These are phyloP conservation scores for Lipomyces spencermartinsiae DNA, from an alignment of 805 yeast genomes.

Conservation along the genomic window DNA sequence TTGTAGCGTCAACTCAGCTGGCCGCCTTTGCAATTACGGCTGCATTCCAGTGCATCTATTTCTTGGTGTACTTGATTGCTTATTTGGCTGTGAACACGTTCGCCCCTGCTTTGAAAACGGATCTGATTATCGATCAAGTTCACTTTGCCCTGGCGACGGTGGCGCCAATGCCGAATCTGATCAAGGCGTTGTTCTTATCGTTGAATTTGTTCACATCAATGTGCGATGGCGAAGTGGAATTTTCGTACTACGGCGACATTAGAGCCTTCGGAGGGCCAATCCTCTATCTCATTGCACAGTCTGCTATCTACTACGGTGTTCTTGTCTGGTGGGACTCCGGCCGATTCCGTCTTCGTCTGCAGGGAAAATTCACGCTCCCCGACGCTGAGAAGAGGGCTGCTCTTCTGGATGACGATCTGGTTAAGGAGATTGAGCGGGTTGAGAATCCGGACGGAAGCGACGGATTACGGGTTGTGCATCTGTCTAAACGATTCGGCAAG, in stretches of 20 bases:
- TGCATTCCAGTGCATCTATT: conserved; percentile 45
- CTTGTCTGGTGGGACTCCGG: conserved; percentile 49
- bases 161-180: conserved; percentile 44
- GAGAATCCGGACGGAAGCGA: conserved; percentile 40
- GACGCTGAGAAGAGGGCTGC: conserved; percentile 35
- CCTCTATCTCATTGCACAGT: conserved; percentile 44
- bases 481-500: conserved; percentile 43
- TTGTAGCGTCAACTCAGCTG: conserved; percentile 45
- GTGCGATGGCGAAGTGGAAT: conserved; percentile 40
- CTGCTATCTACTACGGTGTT: conserved; percentile 37
- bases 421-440: conserved; percentile 40
- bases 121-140: conserved; percentile 38
- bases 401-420: conserved; percentile 39
- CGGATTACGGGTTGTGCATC: conserved; percentile 45
- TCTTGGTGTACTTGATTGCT: conserved; percentile 46
- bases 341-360: conserved; percentile 38
- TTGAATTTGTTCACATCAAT: conserved; percentile 46
- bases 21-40: conserved; percentile 51
- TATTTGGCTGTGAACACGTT: conserved; percentile 44
- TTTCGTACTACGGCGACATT: conserved; percentile 44
- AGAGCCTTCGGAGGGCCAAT: conserved; percentile 48
- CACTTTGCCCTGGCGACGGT: conserved; percentile 45
- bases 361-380: conserved; percentile 12
- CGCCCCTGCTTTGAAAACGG: conserved; percentile 43
- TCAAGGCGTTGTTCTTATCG: conserved; percentile 44